These are phyloP conservation scores for Penicillium malachiteum DNA, from an alignment of 495 filamentous ascomycete genomes.

Conservation along the genomic window DNA sequence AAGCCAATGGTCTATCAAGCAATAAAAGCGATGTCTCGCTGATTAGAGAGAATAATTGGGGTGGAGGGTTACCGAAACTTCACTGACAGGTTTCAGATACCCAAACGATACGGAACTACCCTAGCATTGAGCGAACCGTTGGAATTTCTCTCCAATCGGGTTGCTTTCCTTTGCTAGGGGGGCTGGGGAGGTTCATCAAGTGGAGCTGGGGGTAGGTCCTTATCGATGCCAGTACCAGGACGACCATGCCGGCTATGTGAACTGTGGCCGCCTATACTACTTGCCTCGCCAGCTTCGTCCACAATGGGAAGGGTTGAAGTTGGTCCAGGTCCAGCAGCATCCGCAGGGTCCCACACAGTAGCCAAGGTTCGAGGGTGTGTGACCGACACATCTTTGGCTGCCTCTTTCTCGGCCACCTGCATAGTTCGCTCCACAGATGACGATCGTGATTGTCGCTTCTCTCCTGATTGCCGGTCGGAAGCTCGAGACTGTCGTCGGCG, in stretches of 20 bases:
- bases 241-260: constrained; percentile 37
- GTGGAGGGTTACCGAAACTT: constrained; percentile 14
- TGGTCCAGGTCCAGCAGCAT: constrained; percentile 53
- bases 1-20: constrained; percentile 26
- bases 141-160: constrained; percentile 16
- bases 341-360: constrained; percentile 52
- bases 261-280: constrained; percentile 61
- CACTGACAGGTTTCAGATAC: not conserved
- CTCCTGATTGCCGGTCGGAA: constrained; percentile 23
- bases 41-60: constrained; percentile 25
- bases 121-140: constrained; percentile 6
- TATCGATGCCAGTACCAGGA: constrained; percentile 39
- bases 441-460: constrained; percentile 35
- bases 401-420: constrained; percentile 49
- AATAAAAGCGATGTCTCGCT: constrained; percentile 26
- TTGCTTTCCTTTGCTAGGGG: constrained; percentile 30
- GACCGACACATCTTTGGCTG: constrained; percentile 55
- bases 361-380: constrained; percentile 52
- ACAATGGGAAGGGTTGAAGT: constrained; percentile 83
- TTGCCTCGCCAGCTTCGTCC: constrained; percentile 83
- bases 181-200: constrained; percentile 13
- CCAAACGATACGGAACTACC: not conserved
- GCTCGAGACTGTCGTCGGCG: constrained; percentile 53
- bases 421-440: constrained; percentile 48
- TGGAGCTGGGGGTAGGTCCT: constrained; percentile 56